phyloP scores from a whole-genome alignment of 495 filamentous ascomycete species.

The Aspergillus ellipticus region DNA sequence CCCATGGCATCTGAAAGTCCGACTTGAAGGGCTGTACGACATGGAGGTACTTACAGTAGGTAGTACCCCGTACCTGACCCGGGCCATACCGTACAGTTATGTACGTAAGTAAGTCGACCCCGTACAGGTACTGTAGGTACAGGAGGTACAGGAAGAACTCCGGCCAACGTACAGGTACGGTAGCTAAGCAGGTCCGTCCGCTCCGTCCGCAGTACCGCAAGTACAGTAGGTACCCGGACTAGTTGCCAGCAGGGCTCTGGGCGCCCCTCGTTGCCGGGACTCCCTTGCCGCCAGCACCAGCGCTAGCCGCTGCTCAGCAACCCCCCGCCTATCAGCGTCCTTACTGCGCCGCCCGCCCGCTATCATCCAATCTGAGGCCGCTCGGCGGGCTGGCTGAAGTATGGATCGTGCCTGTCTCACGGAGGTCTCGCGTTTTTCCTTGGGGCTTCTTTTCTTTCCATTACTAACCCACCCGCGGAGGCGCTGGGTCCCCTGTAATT shows the following conservation, averaged over 20 bases:
- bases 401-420: slow-evolving; percentile 30
- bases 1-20: too few species aligned
- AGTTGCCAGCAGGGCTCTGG: neutral
- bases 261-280: slow-evolving; percentile 38
- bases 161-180: too few species aligned
- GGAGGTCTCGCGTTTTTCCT: slow-evolving; percentile 8
- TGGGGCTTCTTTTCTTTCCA: slow-evolving; percentile 4
- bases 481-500: slow-evolving; percentile 4
- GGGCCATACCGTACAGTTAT: too few species aligned
- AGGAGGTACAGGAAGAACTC: too few species aligned
- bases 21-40: too few species aligned
- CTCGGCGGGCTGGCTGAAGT: slow-evolving; percentile 23
- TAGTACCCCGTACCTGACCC: neutral
- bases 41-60: neutral
- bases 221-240: slow-evolving; percentile 15
- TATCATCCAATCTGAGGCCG: slow-evolving; percentile 12
- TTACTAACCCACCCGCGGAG: neutral
- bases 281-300: slow-evolving; percentile 42
- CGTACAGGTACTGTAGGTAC: too few species aligned
- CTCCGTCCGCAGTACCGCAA: slow-evolving; percentile 9
- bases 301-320: slow-evolving; percentile 35
- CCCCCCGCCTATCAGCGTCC: slow-evolving; percentile 35
- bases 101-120: too few species aligned
- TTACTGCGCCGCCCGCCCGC: slow-evolving; percentile 13
- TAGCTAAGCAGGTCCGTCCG: too few species aligned